Base-by-base conservation (phyloP, 139 green algal species). In the Chlorella sp. region DNA sequence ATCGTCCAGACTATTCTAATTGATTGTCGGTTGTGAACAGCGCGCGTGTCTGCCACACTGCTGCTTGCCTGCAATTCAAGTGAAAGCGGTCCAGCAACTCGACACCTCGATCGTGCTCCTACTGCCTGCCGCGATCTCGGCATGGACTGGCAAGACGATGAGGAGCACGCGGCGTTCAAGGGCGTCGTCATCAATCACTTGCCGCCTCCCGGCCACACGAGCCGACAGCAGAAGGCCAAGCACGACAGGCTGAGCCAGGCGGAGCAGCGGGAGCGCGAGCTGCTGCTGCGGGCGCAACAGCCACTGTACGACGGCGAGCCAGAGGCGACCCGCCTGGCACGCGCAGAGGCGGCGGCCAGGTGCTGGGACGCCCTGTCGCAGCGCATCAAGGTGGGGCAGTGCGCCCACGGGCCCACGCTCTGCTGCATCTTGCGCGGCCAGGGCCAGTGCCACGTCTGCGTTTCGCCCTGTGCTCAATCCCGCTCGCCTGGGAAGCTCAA, bases 141-240 rank as follows among this genome's bases (percentile, higher is more conserved):
- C n/a, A 78, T 72, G 71, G 58, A 78, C 5, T 78, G 72, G 72
- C 25, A 55, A 27, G 64, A 75, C 3, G 63, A 67, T 23, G 17
- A 43, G 5, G 5, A 59, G 36, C 38, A 65, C n/a, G 75, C 31
- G 8, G 27, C 48, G 11, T 56, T 71, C 31, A 69, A 68, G 31
- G 61, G 43, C 2, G 73, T 72, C 19, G 63, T 42, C 7, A 14
- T 73, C 19, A 31, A 65, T 35, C 43, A 4, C 29, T 15, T 38
- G n/a, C 35, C n/a, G 25, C 55, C 31, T 5, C 56, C 72, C 36
- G n/a, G 38, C 35, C 31, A 3, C 14, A 59, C 67, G 8, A 12
- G 33, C 35, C 29, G 33, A 35, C 67, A 74, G 67, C 29, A 48
- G 7, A 3, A 38, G 8, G 33, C 50, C 5, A 17, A 15, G n/a